phyloP scores from a whole-genome alignment of 2,329 filamentous ascomycete species.

The Epicoccum nigrum region DNA sequence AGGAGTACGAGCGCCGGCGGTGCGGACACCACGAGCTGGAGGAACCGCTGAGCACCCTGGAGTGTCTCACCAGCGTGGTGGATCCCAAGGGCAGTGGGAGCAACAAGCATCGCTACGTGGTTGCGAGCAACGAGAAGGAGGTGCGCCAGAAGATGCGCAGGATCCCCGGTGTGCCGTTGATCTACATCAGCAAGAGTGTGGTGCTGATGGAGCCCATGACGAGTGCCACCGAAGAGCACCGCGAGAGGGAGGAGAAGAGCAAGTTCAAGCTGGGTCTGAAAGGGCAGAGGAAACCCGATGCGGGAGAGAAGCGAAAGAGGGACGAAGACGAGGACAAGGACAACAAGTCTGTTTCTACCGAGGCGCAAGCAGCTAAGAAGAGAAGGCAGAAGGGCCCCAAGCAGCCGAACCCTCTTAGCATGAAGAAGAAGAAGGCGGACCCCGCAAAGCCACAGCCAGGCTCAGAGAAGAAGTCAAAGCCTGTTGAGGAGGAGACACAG shows the following conservation, averaged over 20 bases:
- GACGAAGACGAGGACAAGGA: constrained; percentile 57
- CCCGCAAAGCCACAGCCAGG: constrained; percentile 15
- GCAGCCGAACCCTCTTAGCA: constrained; percentile 72
- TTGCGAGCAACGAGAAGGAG: constrained; percentile 73
- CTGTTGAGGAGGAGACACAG: constrained; percentile 9
- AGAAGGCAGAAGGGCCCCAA: constrained; percentile 65
- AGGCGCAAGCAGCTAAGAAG: constrained; percentile 53
- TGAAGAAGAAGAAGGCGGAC: constrained; percentile 70
- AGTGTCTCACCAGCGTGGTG: constrained; percentile 76
- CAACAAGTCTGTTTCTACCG: constrained; percentile 26
- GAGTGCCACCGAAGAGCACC: constrained; percentile 65
- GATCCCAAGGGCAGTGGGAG: constrained; percentile 73
- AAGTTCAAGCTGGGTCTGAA: constrained; percentile 77
- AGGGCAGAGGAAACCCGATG: constrained; percentile 44
- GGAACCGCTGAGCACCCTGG: constrained; percentile 70
- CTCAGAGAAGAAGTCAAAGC: constrained; percentile 24
- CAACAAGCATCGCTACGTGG: constrained; percentile 81
- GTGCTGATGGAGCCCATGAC: constrained; percentile 83
- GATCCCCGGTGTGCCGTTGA: constrained; percentile 74
- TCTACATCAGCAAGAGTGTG: constrained; percentile 80
- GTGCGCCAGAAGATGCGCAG: constrained; percentile 67
- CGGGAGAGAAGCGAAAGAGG: constrained; percentile 45
- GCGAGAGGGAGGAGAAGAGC: constrained; percentile 71
- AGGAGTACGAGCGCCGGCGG: constrained; percentile 74
- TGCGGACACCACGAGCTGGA: constrained; percentile 80